A percentile compares a stretch with the other conserved stretches of the same genome.
phyloP scores from a whole-genome alignment of 1,284 basidiomycete species.

The Spongiforma sp. region DNA sequence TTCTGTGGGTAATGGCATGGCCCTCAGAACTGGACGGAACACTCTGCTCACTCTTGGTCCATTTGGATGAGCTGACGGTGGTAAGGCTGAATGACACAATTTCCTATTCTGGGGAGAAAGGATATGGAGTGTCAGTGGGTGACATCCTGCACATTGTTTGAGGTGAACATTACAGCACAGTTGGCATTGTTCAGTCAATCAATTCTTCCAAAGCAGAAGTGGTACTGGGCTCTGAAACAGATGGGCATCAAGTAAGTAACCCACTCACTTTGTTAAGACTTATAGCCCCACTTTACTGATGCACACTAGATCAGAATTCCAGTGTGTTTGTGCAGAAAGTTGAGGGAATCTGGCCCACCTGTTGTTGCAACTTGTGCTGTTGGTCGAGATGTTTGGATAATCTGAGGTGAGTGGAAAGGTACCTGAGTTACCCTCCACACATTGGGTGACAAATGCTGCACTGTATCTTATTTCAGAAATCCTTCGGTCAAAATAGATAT shows the following conservation, averaged over 20 bases:
- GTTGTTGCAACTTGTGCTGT: background rate
- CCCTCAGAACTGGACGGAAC: too few relatives aligned
- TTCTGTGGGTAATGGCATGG: too few relatives aligned
- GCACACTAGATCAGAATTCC: background rate
- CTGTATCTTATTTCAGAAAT: too few relatives aligned
- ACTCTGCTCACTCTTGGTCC: too few relatives aligned
- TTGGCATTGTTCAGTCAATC: background rate
- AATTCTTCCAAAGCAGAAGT: background rate
- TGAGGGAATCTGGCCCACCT: background rate
- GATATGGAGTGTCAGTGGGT: background rate
- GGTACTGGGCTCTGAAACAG: background rate
- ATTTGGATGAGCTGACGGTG: too few relatives aligned
- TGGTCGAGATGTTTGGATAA: background rate
- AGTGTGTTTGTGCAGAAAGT: background rate
- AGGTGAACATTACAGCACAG: background rate
- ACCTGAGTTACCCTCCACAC: background rate
- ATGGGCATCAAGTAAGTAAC: background rate
- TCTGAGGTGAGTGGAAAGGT: background rate
- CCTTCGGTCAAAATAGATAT: too few relatives aligned
- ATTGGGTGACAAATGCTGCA: too few relatives aligned
- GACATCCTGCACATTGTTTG: background rate
- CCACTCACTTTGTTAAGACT: background rate
- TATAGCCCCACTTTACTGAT: background rate
- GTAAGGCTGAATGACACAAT: too few relatives aligned
- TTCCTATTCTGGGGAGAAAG: too few relatives aligned